Base-by-base conservation (phyloP, 1,139 yeast species). In the Meyerozyma elateridarum region DNA sequence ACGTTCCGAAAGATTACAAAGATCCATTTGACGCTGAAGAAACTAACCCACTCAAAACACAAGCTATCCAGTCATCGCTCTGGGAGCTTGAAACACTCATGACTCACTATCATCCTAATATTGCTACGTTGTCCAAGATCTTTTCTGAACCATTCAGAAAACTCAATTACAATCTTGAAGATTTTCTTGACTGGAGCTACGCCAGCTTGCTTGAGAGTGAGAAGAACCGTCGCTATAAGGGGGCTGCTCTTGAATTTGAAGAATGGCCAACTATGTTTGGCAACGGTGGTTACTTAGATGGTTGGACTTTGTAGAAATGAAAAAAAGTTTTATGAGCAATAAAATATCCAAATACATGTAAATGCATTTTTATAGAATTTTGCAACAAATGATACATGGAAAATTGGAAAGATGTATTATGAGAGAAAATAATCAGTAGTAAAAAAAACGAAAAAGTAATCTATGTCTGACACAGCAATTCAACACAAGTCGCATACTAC, bases 61-160 rank as follows among this genome's bases (percentile, higher is more conserved):
- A 75, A 19, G 97, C 98, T 2, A 64, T 89, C 27, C 80, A 73
- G 6, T 84, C 95, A 2, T 88, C 97, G 0, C 59, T 89, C 29
- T 91, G 98, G 98, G 98, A 91, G 55, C 54, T 91, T 37, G 87
- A 84, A 40, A 70, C 94, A 0, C 61, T 85, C 38, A 78, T 81
- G 69, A 60, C 74, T n/a, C 99, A 91, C 55, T 91, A 87, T 51
- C 97, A 91, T 57, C 97, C 98, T 8, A 91, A 91, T 49, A 85
- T 93, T 14, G 91, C 96, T 2, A 84, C 96, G 0, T 65, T 91
- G 46, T 96, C 96, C 8, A 81, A 78, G 52, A 85, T 91, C 25
- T 83, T 85, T 52, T 71, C 79, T 15, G 96, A 91, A 54, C 96
- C 96, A 3, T 89, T 91, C 61, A 76, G 81, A 51, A 93, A 91